Conservation (phyloP, 1,284 basidiomycete species). For the Chalciporus sp. region DNA sequence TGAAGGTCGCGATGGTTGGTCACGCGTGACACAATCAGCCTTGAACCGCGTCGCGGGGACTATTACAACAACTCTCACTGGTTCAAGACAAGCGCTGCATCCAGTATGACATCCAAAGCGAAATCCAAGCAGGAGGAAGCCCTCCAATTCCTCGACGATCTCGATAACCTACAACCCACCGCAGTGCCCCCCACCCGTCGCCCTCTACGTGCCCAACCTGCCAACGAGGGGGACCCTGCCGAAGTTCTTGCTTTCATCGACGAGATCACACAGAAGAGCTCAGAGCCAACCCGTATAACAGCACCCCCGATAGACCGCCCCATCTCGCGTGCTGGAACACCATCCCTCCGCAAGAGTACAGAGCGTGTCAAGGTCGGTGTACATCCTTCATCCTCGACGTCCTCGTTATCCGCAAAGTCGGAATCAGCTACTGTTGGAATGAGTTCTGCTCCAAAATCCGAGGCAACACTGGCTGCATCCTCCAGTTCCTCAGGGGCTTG, state of each 20-base stretch:
- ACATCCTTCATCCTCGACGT: conserved; percentile 39
- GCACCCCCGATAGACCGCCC: conserved; percentile 59
- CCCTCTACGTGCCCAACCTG: conserved; percentile 23
- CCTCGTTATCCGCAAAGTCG: conserved; percentile 41
- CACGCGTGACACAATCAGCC: conserved; percentile 10
- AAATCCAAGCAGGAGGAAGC: conserved; percentile 90
- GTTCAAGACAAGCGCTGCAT: neutral
- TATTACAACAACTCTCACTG: neutral
- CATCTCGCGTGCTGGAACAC: conserved; percentile 68
- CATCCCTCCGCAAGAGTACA: conserved; percentile 73
- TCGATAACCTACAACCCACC: conserved; percentile 45
- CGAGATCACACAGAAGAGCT: conserved; percentile 89
- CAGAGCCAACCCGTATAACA: conserved; percentile 67
- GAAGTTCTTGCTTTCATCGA: conserved; percentile 92
- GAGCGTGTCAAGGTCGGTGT: conserved; percentile 72
- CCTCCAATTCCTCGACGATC: conserved; percentile 86
- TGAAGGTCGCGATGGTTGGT: neutral
- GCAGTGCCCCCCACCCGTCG: conserved; percentile 26
- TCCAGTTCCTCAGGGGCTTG: conserved; percentile 47
- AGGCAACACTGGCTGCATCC: conserved; percentile 24
- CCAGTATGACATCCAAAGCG: conserved; percentile 53
- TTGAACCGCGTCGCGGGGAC: conserved; percentile 3
- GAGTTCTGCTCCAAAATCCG: conserved; percentile 28
- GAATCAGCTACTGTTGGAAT: conserved; percentile 26
- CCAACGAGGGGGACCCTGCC: conserved; percentile 61